Conservation (phyloP, 2,329 filamentous ascomycete genomes). For the Colletotrichum acutatum region DNA sequence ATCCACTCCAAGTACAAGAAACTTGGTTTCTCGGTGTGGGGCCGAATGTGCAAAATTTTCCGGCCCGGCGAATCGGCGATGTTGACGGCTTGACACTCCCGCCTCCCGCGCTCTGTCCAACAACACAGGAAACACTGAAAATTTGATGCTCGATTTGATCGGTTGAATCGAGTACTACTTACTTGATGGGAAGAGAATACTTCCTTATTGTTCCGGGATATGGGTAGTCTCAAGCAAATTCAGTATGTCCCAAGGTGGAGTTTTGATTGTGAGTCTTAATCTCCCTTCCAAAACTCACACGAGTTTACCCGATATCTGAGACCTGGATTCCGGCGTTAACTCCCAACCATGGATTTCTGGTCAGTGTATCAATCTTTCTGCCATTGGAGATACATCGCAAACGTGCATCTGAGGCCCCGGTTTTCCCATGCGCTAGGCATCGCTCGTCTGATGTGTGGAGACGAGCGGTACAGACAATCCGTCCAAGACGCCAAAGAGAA, state of each 20-base stretch:
- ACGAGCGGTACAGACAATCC: not conserved
- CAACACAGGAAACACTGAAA: not conserved
- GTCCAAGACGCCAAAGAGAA: conserved; percentile 7
- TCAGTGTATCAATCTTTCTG: not conserved
- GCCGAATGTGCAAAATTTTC: conserved; percentile 32
- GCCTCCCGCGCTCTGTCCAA: not conserved
- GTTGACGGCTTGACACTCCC: conserved; percentile 15
- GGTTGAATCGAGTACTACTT: not conserved
- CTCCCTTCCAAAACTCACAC: not conserved
- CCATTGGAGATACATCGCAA: not conserved
- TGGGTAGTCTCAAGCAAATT: no score
- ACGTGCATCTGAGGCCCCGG: not conserved
- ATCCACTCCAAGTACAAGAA: conserved; percentile 18
- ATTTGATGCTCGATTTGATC: not conserved
- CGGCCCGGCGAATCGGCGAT: conserved; percentile 17
- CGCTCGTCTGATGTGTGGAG: conserved; percentile 20
- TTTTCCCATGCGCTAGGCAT: conserved; percentile 21
- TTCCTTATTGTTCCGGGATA: no score
- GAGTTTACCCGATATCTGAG: not conserved
- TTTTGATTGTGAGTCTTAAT: not conserved
- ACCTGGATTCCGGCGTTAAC: not conserved
- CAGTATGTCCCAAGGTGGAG: not conserved
- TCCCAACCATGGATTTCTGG: not conserved
- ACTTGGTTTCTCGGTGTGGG: conserved; percentile 29
- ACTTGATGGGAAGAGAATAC: not conserved